Conservation (phyloP, 305 asterid species). For the Fraxinus dipetala region DNA sequence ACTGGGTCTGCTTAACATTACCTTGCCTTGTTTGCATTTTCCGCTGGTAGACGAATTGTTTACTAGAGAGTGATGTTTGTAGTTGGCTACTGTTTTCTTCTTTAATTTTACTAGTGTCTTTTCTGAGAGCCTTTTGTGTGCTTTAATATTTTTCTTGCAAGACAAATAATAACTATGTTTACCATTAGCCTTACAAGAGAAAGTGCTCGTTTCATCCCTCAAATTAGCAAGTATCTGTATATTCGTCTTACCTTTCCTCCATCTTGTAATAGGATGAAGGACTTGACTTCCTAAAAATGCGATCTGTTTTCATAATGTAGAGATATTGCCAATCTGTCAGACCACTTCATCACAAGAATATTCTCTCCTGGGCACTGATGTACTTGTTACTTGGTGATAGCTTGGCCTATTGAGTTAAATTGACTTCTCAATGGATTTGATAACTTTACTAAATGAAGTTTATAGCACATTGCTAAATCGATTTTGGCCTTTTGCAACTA, state of each 20-base stretch:
- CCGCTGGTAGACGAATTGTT: background rate
- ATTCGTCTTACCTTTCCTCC: background rate
- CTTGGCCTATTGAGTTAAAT: background rate
- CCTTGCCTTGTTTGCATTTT: background rate
- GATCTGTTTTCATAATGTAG: background rate
- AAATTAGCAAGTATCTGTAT: background rate
- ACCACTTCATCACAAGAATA: background rate
- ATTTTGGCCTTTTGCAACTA: background rate
- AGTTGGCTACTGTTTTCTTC: background rate
- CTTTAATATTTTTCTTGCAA: constrained; percentile 1
- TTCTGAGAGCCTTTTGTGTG: background rate
- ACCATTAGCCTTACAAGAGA: background rate
- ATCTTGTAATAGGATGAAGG: background rate
- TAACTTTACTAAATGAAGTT: background rate
- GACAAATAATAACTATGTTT: background rate
- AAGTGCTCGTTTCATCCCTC: background rate
- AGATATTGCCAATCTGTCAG: background rate
- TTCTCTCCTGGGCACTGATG: background rate
- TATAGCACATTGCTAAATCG: background rate
- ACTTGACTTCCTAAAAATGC: background rate
- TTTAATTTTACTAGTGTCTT: background rate
- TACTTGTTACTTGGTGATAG: background rate
- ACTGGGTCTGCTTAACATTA: background rate
- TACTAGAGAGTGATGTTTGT: background rate
- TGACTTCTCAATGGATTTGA: background rate